Evolutionary conservation across 2,329 filamentous ascomycete species (phyloP).

Genomic region (Cryphonectria japonica): DNA sequence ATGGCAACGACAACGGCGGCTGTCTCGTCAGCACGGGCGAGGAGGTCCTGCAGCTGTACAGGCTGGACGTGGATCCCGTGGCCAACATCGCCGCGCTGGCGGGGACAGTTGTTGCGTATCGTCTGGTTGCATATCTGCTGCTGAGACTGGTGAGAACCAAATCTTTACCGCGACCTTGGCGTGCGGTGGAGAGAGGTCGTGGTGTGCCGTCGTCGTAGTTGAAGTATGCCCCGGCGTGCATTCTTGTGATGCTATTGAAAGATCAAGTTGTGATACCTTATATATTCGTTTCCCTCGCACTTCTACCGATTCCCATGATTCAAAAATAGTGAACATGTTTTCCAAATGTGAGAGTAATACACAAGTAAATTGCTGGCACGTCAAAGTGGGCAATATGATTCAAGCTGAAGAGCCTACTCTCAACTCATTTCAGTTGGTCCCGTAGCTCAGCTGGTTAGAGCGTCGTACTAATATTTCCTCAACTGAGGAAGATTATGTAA

Average conservation of each 20-base stretch:
- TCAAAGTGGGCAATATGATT: not conserved
- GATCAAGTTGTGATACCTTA: not conserved
- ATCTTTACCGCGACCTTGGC: slow-evolving; percentile 34
- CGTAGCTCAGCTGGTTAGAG: slow-evolving; percentile 28
- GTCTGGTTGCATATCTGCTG: slow-evolving; percentile 64
- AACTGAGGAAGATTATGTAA: slow-evolving; percentile 6
- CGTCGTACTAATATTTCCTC: slow-evolving; percentile 25
- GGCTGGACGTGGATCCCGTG: slow-evolving; percentile 63
- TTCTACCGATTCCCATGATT: not conserved
- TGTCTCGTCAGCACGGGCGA: slow-evolving; percentile 70
- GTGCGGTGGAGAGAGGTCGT: not conserved
- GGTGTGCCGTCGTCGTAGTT: not conserved
- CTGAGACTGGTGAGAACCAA: slow-evolving; percentile 58
- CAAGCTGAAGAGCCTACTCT: not conserved
- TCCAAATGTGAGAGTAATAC: not conserved
- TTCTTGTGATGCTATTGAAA: not conserved
- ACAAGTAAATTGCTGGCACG: too few relatives aligned
- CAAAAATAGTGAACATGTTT: not conserved
- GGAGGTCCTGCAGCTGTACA: slow-evolving; percentile 70
- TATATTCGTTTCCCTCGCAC: not conserved
- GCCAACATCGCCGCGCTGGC: slow-evolving; percentile 67
- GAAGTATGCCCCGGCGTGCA: not conserved
- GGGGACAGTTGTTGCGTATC: slow-evolving; percentile 65
- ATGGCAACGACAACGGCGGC: slow-evolving; percentile 59
- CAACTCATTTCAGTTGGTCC: not conserved